Percentiles rank a stretch among this genome's conserved stretches.
These are phyloP conservation scores for Arabidopsis lyrata DNA, from an alignment of 441 rosid species.

Conservation along the genomic window DNA sequence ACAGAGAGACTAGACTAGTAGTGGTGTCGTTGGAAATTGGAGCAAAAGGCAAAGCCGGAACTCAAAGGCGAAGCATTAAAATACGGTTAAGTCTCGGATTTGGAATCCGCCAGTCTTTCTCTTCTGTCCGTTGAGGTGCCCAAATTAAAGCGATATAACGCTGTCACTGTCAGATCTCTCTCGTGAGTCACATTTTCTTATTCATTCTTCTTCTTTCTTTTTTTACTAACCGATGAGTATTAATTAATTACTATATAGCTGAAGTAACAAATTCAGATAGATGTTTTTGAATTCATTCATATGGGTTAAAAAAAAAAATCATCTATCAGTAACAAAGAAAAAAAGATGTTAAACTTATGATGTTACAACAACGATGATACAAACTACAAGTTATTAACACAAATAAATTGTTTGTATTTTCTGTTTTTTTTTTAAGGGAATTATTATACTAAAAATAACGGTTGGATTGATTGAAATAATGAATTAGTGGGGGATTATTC, in stretches of 20 bases:
- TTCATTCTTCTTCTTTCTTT: background rate
- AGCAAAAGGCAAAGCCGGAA: conserved; percentile 56
- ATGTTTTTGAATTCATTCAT: background rate
- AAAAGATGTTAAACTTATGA: background rate
- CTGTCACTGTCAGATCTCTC: conserved; percentile 54
- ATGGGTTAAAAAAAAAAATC: background rate
- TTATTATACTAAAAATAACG: conserved; percentile 8
- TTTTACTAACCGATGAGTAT: background rate
- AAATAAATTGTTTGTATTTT: background rate
- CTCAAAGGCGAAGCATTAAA: conserved; percentile 51
- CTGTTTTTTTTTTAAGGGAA: background rate
- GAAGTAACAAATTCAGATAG: background rate
- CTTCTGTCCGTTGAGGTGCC: conserved; percentile 49
- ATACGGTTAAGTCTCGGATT: conserved; percentile 43
- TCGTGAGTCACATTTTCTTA: conserved; percentile 39
- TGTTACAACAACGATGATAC: no score
- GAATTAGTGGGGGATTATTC: conserved; percentile 36
- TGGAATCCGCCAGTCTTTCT: conserved; percentile 65
- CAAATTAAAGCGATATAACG: conserved; percentile 41
- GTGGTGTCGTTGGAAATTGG: conserved; percentile 61
- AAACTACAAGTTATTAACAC: background rate
- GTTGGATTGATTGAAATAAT: conserved; percentile 20
- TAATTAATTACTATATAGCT: conserved; percentile 1
- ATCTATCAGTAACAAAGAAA: background rate
- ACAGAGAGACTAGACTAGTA: background rate